Evolutionary conservation across 179 eudicot genomes (phyloP).

Genomic region (Silene coronaria): DNA sequence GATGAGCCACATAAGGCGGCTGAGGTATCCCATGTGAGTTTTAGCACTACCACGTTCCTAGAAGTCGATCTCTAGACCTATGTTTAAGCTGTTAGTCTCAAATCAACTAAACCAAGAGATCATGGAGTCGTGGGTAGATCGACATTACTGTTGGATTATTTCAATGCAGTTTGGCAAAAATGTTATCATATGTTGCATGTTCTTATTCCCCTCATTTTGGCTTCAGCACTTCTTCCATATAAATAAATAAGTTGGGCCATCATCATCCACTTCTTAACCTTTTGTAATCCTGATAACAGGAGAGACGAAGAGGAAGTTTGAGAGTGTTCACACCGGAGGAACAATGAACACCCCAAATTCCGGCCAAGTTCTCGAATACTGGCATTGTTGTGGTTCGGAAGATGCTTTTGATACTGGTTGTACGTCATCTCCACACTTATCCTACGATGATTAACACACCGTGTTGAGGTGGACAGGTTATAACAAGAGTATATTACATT

Average conservation of each 20-base stretch:
- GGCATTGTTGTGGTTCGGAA: constrained; percentile 99
- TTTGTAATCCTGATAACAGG: constrained; percentile 34
- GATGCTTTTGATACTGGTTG: constrained; percentile 90
- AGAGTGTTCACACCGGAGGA: constrained; percentile 85
- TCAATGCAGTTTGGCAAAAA: background rate
- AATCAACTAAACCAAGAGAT: background rate
- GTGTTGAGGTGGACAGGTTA: background rate
- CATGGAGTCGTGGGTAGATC: background rate
- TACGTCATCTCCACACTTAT: constrained; percentile 76
- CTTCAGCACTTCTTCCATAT: no score
- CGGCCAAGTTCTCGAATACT: constrained; percentile 76
- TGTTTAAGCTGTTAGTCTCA: background rate
- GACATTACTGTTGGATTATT: background rate
- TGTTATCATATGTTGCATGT: background rate
- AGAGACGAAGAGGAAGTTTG: constrained; percentile 94
- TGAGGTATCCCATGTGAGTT: background rate
- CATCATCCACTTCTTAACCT: background rate
- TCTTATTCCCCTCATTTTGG: background rate
- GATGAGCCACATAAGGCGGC: background rate
- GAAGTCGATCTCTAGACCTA: background rate
- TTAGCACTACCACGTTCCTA: background rate
- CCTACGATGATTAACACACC: constrained; percentile 62
- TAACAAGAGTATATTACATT: no score
- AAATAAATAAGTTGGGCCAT: no score
- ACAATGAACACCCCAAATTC: constrained; percentile 74